Evolutionary conservation across 2,329 filamentous ascomycete genomes (phyloP).

Genomic region (Epicoccum sorghinum): DNA sequence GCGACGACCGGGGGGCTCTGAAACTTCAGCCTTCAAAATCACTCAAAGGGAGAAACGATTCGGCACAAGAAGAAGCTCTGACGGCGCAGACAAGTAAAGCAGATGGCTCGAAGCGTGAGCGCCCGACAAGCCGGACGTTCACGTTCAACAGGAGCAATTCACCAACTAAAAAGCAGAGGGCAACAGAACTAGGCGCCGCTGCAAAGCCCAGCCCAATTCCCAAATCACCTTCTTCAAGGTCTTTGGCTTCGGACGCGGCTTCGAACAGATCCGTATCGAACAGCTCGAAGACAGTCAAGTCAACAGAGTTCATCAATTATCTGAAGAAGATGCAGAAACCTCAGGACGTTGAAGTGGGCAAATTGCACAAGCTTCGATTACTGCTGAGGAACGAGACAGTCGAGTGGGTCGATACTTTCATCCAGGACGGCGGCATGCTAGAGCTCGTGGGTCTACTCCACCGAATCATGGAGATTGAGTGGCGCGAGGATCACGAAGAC

Average conservation of each 20-base stretch:
- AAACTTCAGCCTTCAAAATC: slow-evolving; percentile 52
- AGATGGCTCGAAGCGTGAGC: slow-evolving; percentile 48
- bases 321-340: slow-evolving; percentile 81
- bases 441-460: slow-evolving; percentile 86
- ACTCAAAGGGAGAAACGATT: slow-evolving; percentile 40
- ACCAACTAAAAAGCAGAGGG: slow-evolving; percentile 75
- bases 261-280: slow-evolving; percentile 67
- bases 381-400: slow-evolving; percentile 94
- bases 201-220: slow-evolving; percentile 75
- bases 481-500: slow-evolving; percentile 98
- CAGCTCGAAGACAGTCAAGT: slow-evolving; percentile 74
- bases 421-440: slow-evolving; percentile 87
- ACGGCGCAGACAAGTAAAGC: slow-evolving; percentile 15
- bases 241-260: slow-evolving; percentile 58
- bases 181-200: slow-evolving; percentile 62
- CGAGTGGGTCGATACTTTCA: slow-evolving; percentile 91
- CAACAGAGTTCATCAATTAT: slow-evolving; percentile 85
- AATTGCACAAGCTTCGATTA: slow-evolving; percentile 89
- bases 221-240: slow-evolving; percentile 64
- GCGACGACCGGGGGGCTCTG: slow-evolving; percentile 21
- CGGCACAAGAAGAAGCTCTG: slow-evolving; percentile 37
- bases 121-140: slow-evolving; percentile 76
- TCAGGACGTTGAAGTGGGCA: slow-evolving; percentile 87
- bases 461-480: slow-evolving; percentile 93
- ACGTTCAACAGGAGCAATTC: slow-evolving; percentile 77